Percentiles rank a stretch among this genome's conserved stretches.
Evolutionary conservation across 768 basidiomycete genomes (phyloP).

Genomic region (Phlebiopsis flavidoalba): DNA sequence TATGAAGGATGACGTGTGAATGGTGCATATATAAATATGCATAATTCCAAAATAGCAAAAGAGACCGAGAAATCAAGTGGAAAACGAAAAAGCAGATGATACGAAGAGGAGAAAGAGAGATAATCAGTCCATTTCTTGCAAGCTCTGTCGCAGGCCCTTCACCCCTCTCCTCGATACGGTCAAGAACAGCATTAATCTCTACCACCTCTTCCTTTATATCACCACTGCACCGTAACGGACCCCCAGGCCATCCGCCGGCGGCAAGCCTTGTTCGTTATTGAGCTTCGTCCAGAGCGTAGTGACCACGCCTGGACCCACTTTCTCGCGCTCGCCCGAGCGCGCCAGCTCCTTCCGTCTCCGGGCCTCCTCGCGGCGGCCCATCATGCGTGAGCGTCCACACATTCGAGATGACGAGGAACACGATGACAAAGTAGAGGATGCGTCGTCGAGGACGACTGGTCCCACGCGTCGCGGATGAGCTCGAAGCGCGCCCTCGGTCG

Average conservation of each 20-base stretch:
- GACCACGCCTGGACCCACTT: constrained; percentile 70
- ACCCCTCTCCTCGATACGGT: constrained; percentile 56
- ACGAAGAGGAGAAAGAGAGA: too few species aligned
- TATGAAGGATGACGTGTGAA: background rate
- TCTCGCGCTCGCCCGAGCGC: constrained; percentile 63
- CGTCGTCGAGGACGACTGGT: constrained; percentile 65
- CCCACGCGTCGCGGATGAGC: constrained; percentile 76
- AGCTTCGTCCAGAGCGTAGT: constrained; percentile 72
- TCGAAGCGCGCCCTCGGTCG: constrained; percentile 69
- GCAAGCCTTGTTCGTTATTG: constrained; percentile 38
- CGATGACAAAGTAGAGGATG: constrained; percentile 72
- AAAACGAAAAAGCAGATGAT: background rate
- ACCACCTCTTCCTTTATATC: constrained; percentile 44
- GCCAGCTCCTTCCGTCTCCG: constrained; percentile 41
- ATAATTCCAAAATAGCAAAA: constrained; percentile 6
- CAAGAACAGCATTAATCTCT: constrained; percentile 45
- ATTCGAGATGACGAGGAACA: constrained; percentile 70
- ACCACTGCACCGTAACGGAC: background rate
- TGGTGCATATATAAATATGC: background rate
- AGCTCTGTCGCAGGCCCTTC: constrained; percentile 34
- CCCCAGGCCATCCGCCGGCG: constrained; percentile 7
- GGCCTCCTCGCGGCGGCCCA: constrained; percentile 42
- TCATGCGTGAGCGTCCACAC: constrained; percentile 57
- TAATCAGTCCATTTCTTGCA: constrained; percentile 31
- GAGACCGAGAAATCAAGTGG: too few species aligned